Evolutionary conservation across 176 grass and related monocot genomes (phyloP), one percentile per base, ranked within the genome.

Genomic region (Oryza nivara): DNA sequence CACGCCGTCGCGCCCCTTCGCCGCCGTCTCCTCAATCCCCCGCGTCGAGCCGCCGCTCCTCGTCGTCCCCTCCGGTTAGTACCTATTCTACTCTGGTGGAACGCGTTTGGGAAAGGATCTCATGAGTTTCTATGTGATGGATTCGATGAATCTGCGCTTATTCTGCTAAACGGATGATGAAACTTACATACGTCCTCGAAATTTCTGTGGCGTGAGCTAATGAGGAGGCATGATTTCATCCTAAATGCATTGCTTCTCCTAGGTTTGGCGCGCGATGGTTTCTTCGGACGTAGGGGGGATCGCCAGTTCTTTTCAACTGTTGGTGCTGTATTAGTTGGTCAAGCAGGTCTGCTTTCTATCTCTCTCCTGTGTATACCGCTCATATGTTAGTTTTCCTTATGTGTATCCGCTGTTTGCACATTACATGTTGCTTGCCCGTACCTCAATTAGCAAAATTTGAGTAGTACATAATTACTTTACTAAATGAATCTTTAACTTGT

Each of bases 291-390:
- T 76, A 68, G 58, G 25, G 86, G 76, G 35, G 71, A 78, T 67
- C 46, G n/a, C 5, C 60, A 32, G 43, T 69, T 79, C 38, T 78
- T 47, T 85, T 87, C 72, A 45, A 75, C 75, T 4, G 56, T 88
- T 77, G 89, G 70, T n/a, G 36, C 76, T 68, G 9, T 92, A 67
- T 38, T 94, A 72, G 49, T 91, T 76, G 92, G 87, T 75, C 84
- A 85, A 49, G 83, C 89, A 84, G 92, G 89, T 94, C 23, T 32
- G 16, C 16, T 72, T 56, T 49, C 70, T 67, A 4, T 12, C 44
- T 25, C 60, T 16, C 16, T 74, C 64, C 81, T 86, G 40, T 36
- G 30, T 71, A 63, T 3, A 65, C 8, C 61, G 28, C 26, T 60
- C 16, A 69, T 41, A 40, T 67, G 41, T 78, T 67, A 17, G 3